Evolutionary conservation across 805 yeast species (phyloP).

Genomic region (Lipomyces sp.): DNA sequence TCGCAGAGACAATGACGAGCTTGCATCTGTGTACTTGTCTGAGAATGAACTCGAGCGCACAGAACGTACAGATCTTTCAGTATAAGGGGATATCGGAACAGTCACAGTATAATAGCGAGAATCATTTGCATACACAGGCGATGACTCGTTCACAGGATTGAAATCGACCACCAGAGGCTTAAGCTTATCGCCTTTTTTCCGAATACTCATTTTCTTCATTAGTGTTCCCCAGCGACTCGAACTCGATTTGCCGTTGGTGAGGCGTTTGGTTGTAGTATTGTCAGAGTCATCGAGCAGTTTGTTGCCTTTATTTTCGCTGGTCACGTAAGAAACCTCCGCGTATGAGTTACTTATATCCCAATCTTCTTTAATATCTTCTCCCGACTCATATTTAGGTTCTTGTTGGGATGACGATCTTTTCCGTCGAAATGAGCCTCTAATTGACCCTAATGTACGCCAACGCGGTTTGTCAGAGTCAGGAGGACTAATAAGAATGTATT

Average conservation of each 20-base stretch:
- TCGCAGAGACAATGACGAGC: neutral
- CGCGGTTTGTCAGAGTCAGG: neutral
- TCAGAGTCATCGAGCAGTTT: neutral
- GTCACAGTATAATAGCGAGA: neutral
- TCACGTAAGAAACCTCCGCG: neutral
- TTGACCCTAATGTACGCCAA: neutral
- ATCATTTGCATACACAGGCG: slow-evolving; percentile 1
- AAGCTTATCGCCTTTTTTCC: neutral
- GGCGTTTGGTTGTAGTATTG: neutral
- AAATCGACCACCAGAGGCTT: neutral
- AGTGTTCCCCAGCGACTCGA: slow-evolving; percentile 2
- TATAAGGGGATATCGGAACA: slow-evolving; percentile 2
- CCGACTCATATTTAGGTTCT: neutral
- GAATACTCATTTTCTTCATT: neutral
- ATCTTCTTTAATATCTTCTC: neutral
- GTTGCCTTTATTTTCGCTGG: neutral
- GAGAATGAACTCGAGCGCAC: neutral
- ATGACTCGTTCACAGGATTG: neutral
- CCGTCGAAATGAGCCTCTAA: neutral
- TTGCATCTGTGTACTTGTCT: neutral
- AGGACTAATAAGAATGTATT: slow-evolving; percentile 1
- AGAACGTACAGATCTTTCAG: slow-evolving; percentile 2
- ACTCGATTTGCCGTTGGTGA: neutral
- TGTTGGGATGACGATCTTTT: neutral
- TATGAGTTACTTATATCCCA: neutral